Conservation (phyloP, 2,329 filamentous ascomycete genomes). For the Trichophaea hybrida region DNA sequence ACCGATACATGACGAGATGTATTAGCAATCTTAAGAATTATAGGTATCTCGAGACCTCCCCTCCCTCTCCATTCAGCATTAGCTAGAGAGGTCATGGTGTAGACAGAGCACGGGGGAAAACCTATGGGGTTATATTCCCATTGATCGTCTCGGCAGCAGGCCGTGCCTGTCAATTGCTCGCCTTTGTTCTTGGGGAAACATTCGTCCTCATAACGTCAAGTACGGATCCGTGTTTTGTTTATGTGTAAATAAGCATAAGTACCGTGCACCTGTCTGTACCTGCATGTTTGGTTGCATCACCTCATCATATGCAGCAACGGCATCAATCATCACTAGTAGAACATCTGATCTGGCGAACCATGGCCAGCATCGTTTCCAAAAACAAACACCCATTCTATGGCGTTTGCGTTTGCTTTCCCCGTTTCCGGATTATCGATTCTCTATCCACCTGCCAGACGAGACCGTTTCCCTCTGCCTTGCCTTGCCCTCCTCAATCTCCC, state of each 20-base stretch:
- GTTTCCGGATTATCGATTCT: background rate
- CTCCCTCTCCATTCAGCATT: too few relatives aligned
- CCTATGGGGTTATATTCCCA: background rate
- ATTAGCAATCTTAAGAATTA: too few relatives aligned
- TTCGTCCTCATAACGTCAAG: background rate
- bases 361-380: background rate
- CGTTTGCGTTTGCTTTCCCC: background rate
- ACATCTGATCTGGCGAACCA: background rate
- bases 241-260: background rate
- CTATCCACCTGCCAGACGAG: background rate
- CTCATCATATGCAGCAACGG: constrained; percentile 58
- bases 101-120: background rate
- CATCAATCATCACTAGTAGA: constrained; percentile 51
- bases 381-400: background rate
- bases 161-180: background rate
- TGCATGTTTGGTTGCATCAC: constrained; percentile 41
- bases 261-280: background rate
- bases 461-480: too few relatives aligned
- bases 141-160: background rate
- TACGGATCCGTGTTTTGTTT: background rate
- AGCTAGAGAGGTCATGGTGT: background rate
- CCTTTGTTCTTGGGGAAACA: background rate
- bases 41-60: too few relatives aligned
- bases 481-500: too few relatives aligned
- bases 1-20: background rate